These are phyloP conservation scores for Triticum aestivum DNA, from an alignment of 176 grass and related monocot species.

Conservation along the genomic window DNA sequence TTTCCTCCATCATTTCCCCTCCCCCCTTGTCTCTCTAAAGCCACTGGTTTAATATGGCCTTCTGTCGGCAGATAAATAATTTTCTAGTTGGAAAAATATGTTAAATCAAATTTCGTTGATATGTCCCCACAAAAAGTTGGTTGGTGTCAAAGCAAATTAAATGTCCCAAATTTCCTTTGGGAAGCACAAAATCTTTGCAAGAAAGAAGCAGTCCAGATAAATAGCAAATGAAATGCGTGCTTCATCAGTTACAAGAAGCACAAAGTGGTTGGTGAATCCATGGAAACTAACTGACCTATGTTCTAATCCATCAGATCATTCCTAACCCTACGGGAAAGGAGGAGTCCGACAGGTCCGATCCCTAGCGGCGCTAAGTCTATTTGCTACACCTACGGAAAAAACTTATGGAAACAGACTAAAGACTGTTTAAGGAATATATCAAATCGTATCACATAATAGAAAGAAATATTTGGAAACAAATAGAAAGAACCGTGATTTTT, in stretches of 20 bases:
- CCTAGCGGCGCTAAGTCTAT: too few species aligned
- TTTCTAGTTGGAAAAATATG: background rate
- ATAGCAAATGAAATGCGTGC: background rate
- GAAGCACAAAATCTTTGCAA: background rate
- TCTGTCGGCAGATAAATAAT: background rate
- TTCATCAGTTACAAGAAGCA: background rate
- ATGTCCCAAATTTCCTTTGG: background rate
- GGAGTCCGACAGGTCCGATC: too few species aligned
- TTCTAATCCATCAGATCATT: background rate
- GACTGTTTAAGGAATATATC: background rate
- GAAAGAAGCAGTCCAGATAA: background rate
- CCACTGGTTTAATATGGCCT: background rate
- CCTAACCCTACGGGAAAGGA: background rate
- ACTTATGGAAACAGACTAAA: background rate
- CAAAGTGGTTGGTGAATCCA: background rate
- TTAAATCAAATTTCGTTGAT: background rate
- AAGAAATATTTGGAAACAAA: too few species aligned
- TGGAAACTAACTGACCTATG: too few species aligned
- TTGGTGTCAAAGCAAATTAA: background rate
- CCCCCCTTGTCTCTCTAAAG: background rate
- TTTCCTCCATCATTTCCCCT: too few species aligned
- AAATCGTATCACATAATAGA: background rate
- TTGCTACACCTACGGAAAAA: too few species aligned
- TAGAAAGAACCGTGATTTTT: background rate
- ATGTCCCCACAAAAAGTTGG: too few species aligned